Conservation (phyloP, 2,329 filamentous ascomycete species). For the Dactylella cylindrospora region DNA sequence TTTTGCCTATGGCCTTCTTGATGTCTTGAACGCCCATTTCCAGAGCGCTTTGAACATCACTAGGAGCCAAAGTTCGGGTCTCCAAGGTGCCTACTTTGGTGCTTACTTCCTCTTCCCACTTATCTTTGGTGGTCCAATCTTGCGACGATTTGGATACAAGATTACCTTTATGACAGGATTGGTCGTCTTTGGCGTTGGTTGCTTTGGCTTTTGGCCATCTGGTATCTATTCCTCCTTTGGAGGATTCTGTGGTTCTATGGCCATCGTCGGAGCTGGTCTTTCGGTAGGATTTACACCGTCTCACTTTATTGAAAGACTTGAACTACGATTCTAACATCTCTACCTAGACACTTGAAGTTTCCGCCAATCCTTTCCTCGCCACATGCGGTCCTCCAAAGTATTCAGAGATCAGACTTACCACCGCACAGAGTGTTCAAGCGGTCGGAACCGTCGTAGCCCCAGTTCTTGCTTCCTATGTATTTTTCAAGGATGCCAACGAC, state of each 20-base stretch:
- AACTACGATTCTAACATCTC: constrained; percentile 53
- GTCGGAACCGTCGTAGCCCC: constrained; percentile 61
- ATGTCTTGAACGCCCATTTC: constrained; percentile 61
- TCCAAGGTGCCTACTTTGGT: constrained; percentile 68
- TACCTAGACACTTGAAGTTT: constrained; percentile 59
- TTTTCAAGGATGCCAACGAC: constrained; percentile 61
- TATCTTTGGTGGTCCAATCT: constrained; percentile 53
- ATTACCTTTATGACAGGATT: constrained; percentile 58
- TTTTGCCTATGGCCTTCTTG: constrained; percentile 57
- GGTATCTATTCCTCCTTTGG: constrained; percentile 60
- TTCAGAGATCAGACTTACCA: constrained; percentile 62
- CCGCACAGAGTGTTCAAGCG: constrained; percentile 63
- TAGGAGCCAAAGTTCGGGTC: constrained; percentile 62
- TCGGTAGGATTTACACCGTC: constrained; percentile 5
- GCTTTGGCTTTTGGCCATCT: constrained; percentile 63
- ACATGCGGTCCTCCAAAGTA: constrained; percentile 64
- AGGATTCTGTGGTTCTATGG: constrained; percentile 63
- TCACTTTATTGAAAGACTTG: not conserved
- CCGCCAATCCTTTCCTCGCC: constrained; percentile 59
- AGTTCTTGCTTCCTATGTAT: constrained; percentile 63
- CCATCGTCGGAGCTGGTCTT: constrained; percentile 59
- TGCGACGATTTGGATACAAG: constrained; percentile 55
- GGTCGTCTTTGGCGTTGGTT: constrained; percentile 59
- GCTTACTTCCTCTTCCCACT: constrained; percentile 55
- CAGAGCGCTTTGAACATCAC: constrained; percentile 61